Evolutionary conservation across 2,329 filamentous ascomycete species (phyloP), one percentile per base, ranked within the genome.

Genomic region (Cytospora piceicola): DNA sequence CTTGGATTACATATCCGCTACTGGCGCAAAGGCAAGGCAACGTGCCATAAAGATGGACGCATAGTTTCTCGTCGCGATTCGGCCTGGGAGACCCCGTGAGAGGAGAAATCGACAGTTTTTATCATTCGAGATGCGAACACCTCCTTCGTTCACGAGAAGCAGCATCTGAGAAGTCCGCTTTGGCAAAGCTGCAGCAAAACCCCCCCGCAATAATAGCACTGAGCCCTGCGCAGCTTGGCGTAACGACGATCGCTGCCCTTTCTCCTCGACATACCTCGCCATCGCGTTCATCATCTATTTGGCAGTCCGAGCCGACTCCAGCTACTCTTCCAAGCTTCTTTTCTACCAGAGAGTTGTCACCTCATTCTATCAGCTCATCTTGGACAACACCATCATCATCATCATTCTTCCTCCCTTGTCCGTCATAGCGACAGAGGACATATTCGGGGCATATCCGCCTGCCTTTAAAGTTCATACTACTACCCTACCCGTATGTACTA

Each of bases 21-120:
- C 32, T 56, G 61, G 61, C 53, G 61, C 61, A 39, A 63, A 57
- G 61, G 22, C 53, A 57, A 51, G 53, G 56, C 61, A 57, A 52
- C 55, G 34, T 42, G 36, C 53, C 54, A 36, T 54, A 42, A 66
- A 65, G 66, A 67, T 67, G 66, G 66, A 63, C 59, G 63, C 63
- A 61, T 67, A 67, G 66, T 52, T 53, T 51, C 32, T 39, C 59
- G 52, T 60, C 55, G 59, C 63, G 58, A 63, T 53, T 57, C 39
- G 63, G 63, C 57, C 59, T 39, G 42, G 61, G 51, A 59, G 61
- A 61, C 51, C 53, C 39, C 60, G 52, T n/a, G 53, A 63, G 42
- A 46, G 39, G 22, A 24, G 22, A 12, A 49, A 49, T 24, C n/a
- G 46, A 24, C 46, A 49, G 46, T 57, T 46, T 15, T 15, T 36